Evolutionary conservation across 441 rosid species (phyloP), one percentile per base, ranked within the genome.

Genomic region (Bruguiera hainesii): DNA sequence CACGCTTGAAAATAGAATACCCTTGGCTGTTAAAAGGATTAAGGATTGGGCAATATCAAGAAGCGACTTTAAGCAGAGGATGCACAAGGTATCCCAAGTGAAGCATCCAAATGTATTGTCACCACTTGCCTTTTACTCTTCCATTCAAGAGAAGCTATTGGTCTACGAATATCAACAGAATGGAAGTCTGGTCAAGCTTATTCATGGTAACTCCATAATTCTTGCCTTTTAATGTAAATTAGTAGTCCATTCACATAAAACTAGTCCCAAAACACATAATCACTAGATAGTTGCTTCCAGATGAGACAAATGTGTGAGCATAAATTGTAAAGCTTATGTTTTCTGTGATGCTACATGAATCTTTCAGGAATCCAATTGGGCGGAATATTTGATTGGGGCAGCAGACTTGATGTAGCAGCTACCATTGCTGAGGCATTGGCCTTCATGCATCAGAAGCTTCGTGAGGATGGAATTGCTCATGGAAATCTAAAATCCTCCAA

Each of bases 401-500:
- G 79, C 77, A 75, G 93, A 53, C 83, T 85, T 31, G 52, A 30
- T 19, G 72, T 80, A 28, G 90, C 90, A 18, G 71, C 84, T 4
- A 67, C 7, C 10, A 64, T 87, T 16, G 79, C 89, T 0, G 70
- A 78, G 67, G 83, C 81, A 63, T 73, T 87, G 18, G 82, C 83
- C 59, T 74, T 68, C 56, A 84, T 84, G 90, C 93, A 87, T 70
- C 74, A 67, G 56, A 78, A 80, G 56, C 85, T 84, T 37, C 3
- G 28, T 7, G 42, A 29, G 2, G 71, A 70, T 5, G 75, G 78
- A 11, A 79, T 87, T n/a, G 74, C 82, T 18, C 90, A 87, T 62
- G 93, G 93, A 3, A 87, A 85, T 79, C 66, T 87, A 62, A 87
- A 87, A 73, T 83, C 90, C 64, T 79, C 88, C 19, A 83, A 87